A percentile compares a stretch with the other conserved stretches of the same genome.
phyloP scores from a whole-genome alignment of 768 basidiomycete species.

The Crucibulum laeve region DNA sequence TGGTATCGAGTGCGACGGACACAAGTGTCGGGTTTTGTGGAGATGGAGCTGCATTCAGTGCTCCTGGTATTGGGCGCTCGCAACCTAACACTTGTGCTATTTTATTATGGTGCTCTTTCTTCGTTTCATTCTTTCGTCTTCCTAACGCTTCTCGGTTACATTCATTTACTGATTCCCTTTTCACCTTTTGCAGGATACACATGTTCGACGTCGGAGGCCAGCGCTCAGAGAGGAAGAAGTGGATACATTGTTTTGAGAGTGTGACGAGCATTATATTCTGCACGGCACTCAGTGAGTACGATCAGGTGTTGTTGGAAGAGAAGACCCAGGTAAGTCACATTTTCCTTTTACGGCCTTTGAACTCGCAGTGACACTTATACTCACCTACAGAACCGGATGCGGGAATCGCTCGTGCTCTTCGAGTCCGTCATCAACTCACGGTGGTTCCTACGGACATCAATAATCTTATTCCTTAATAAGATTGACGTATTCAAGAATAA shows the following conservation, averaged over 20 bases:
- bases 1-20: not conserved
- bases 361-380: not conserved
- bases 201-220: slow-evolving; percentile 83
- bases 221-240: slow-evolving; percentile 76
- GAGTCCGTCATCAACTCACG: slow-evolving; percentile 91
- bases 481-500: slow-evolving; percentile 92
- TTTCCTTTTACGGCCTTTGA: not conserved
- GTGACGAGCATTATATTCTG: slow-evolving; percentile 73
- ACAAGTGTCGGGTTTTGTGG: not conserved
- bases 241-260: slow-evolving; percentile 56
- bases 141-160: slow-evolving; percentile 1
- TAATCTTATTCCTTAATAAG: slow-evolving; percentile 91
- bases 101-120: not conserved
- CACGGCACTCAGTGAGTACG: slow-evolving; percentile 70
- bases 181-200: slow-evolving; percentile 35
- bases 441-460: slow-evolving; percentile 89
- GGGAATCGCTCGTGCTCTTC: slow-evolving; percentile 85
- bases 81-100: not conserved
- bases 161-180: not conserved
- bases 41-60: not conserved
- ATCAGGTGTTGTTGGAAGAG: slow-evolving; percentile 67
- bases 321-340: slow-evolving; percentile 50
- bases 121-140: not conserved
- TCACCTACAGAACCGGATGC: slow-evolving; percentile 81
- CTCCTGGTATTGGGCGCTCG: not conserved